Evolutionary conservation across 1,284 basidiomycete species (phyloP), one percentile per base, ranked within the genome.

Genomic region (Xanthoconium separans): DNA sequence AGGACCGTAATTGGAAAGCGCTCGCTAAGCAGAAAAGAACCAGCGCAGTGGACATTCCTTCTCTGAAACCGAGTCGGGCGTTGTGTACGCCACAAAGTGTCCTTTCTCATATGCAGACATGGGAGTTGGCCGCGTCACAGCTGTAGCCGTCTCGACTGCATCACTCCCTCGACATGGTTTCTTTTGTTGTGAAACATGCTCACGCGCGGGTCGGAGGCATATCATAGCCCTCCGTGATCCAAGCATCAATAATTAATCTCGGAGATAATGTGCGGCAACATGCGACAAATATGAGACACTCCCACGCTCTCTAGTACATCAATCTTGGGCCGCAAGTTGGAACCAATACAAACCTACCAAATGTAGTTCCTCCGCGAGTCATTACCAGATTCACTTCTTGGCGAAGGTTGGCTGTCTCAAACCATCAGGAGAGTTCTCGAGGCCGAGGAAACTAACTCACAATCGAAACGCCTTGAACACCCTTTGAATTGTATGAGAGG

Each of bases 271-370:
- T 41, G 37, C 44, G 6, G 44, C 6, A 43, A 33, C 45, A 30
- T 60, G 51, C 31, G 41, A 39, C 49, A 37, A 33, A 12, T 9
- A n/a, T 44, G 47, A 24, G 29, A 57, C 47, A 36, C 29, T 40
- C 40, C 44, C 47, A 31, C 18, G 37, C 18, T 44, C 33, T 41
- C 36, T 34, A 13, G 31, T 33, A 6, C 34, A 34, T 12, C 16
- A 34, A 2, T 34, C 41, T 36, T 9, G 8, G n/a, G 37, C 31
- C 16, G 10, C 47, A 34, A 31, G 16, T 31, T 31, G 24, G 6
- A 27, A 27, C 27, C 27, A 27, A 27, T 27, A 22, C 40, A 34
- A 33, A 51, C 22, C 6, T 18, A 36, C 29, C 22, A 29, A 27
- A 33, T 30, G 18, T 37, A 20, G 36, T 22, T 18, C 49, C n/a